phyloP scores from a whole-genome alignment of 1,284 basidiomycete genomes.

The Cystobasidiaceae sp. region DNA sequence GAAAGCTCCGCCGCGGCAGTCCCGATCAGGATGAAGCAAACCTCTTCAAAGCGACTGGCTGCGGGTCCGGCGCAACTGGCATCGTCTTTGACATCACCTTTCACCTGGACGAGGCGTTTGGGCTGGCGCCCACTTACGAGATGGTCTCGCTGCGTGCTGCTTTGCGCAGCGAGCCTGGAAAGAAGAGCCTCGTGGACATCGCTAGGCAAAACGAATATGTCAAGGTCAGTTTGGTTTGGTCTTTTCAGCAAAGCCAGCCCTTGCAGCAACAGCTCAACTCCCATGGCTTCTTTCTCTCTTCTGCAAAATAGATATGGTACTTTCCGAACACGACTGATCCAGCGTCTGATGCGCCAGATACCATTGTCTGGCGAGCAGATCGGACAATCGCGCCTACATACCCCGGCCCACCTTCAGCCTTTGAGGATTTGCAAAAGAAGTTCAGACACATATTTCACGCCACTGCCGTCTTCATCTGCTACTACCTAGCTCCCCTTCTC shows the following conservation, averaged over 20 bases:
- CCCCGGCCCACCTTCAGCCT: not conserved
- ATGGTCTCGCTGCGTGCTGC: not conserved
- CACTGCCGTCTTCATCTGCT: slow-evolving; percentile 18
- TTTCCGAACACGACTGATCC: slow-evolving; percentile 12
- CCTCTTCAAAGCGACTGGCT: slow-evolving; percentile 22
- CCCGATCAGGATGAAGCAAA: slow-evolving; percentile 1
- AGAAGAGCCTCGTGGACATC: slow-evolving; percentile 5
- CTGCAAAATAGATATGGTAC: slow-evolving; percentile 15
- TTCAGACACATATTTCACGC: slow-evolving; percentile 15
- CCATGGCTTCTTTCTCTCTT: not conserved
- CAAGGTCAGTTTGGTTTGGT: not conserved
- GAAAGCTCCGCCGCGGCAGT: not conserved
- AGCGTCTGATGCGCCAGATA: not conserved
- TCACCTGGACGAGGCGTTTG: slow-evolving; percentile 14
- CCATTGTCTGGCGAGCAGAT: slow-evolving; percentile 17
- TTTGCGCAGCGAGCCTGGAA: not conserved
- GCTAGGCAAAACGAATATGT: slow-evolving; percentile 20
- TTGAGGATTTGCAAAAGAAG: slow-evolving; percentile 5
- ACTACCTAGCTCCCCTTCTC: not conserved
- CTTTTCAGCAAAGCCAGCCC: not conserved
- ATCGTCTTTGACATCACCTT: slow-evolving; percentile 19
- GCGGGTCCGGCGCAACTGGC: slow-evolving; percentile 16
- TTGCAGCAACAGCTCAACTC: not conserved
- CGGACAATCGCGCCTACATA: not conserved
- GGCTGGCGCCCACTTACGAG: slow-evolving; percentile 20